Evolutionary conservation across 179 eudicot genomes (phyloP).

Genomic region (Camellia oleifera): DNA sequence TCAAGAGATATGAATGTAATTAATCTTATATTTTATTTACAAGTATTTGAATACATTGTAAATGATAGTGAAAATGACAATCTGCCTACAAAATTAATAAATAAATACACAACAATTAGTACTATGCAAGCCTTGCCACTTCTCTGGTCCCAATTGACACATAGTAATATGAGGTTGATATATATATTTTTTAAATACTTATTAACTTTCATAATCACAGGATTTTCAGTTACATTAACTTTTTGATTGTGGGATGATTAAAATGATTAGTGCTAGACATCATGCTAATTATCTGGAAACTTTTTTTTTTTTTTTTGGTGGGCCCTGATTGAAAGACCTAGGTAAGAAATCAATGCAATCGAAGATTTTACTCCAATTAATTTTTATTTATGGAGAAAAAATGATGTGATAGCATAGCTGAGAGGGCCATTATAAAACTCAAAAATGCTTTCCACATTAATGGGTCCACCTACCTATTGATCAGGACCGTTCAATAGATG

Average conservation of each 20-base stretch:
- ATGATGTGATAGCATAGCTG: constrained; percentile 20
- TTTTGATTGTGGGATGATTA: not conserved
- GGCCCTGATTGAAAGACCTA: constrained; percentile 19
- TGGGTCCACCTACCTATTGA: constrained; percentile 24
- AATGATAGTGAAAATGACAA: too few species aligned
- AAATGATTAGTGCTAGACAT: not conserved
- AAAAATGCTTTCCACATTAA: not conserved
- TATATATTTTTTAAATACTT: not conserved
- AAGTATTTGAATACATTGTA: too few species aligned
- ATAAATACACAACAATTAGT: too few species aligned
- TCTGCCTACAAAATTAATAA: too few species aligned
- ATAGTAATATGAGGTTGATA: constrained; percentile 5
- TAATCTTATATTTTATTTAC: too few species aligned
- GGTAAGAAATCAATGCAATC: constrained; percentile 33
- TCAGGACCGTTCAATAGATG: constrained; percentile 25
- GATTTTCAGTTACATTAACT: constrained; percentile 12
- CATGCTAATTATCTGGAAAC: not conserved
- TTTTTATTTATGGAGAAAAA: not conserved
- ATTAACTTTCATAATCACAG: constrained; percentile 8
- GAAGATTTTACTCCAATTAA: constrained; percentile 7
- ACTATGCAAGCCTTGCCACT: too few species aligned
- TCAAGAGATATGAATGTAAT: too few species aligned
- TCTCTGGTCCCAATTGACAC: too few species aligned
- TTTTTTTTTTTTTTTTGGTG: not conserved
- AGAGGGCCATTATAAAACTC: not conserved